phyloP scores from a whole-genome alignment of 169 alveolate species.

The Sarcocystis neurona region DNA sequence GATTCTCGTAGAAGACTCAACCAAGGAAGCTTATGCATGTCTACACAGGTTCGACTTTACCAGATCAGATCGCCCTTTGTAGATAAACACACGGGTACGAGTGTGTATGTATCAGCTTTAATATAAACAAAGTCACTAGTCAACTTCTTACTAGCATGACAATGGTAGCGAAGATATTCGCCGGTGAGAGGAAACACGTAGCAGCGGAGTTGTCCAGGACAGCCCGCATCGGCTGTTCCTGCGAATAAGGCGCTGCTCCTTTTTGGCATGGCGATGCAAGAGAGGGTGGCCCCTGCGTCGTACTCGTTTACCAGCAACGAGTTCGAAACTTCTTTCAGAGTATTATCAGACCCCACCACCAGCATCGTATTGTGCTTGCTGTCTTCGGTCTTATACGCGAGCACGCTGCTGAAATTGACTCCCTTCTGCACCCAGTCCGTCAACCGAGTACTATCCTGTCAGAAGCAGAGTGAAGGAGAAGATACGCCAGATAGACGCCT shows the following conservation, averaged over 20 bases:
- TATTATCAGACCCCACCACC: constrained; percentile 76
- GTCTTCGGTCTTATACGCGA: not conserved
- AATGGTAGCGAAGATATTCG: constrained; percentile 80
- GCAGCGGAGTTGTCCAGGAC: constrained; percentile 82
- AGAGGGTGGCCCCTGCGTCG: constrained; percentile 33
- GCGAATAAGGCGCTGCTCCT: constrained; percentile 54
- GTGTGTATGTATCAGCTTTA: too few species aligned
- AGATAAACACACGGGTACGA: too few species aligned
- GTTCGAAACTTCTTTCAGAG: constrained; percentile 70
- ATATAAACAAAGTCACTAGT: too few species aligned
- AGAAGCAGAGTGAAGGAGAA: too few species aligned
- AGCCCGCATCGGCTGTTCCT: constrained; percentile 75
- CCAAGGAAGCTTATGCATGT: too few species aligned
- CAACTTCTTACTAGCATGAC: constrained; percentile 76
- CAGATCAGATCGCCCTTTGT: too few species aligned
- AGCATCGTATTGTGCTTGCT: constrained; percentile 32
- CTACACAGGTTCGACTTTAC: too few species aligned
- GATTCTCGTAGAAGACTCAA: too few species aligned
- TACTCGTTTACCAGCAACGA: constrained; percentile 27
- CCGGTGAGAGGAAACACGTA: constrained; percentile 77
- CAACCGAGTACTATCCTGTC: constrained; percentile 31
- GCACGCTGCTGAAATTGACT: constrained; percentile 17
- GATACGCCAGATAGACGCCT: not conserved
- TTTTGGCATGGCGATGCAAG: constrained; percentile 22
- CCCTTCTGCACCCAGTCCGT: constrained; percentile 57